Evolutionary conservation across 2,329 filamentous ascomycete genomes (phyloP).

Genomic region (Beauveria pseudobassiana): DNA sequence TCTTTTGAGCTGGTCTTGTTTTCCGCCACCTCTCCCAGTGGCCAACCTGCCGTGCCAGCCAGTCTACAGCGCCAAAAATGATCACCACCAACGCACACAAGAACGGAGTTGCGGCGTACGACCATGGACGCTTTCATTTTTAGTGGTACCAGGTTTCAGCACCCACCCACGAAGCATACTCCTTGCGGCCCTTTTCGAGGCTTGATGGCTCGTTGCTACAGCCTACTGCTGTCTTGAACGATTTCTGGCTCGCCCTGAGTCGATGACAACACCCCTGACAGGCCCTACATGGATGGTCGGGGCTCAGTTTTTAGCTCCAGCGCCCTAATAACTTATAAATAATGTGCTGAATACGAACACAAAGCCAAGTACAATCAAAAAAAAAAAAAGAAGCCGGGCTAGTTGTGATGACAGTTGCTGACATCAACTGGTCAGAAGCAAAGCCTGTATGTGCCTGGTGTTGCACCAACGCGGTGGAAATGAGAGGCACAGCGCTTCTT

Average conservation of each 20-base stretch:
- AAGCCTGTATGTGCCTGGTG: not conserved
- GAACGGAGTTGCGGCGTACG: not conserved
- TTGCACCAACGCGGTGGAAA: not conserved
- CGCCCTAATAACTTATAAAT: not conserved
- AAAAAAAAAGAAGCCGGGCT: not conserved
- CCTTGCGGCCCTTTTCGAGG: not conserved
- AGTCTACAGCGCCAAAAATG: not conserved
- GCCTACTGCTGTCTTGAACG: not conserved
- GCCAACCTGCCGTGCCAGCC: not conserved
- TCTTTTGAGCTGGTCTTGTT: not conserved
- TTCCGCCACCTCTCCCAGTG: not conserved
- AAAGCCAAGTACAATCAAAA: not conserved
- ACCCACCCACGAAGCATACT: not conserved
- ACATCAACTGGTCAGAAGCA: not conserved
- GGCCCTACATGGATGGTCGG: not conserved
- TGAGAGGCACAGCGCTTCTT: slow-evolving; percentile 1
- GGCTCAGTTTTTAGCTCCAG: not conserved
- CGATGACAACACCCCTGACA: not conserved
- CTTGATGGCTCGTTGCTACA: too few species aligned
- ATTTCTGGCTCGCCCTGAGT: not conserved
- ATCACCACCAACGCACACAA: slow-evolving; percentile 7
- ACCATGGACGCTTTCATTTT: not conserved
- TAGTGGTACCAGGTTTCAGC: not conserved
- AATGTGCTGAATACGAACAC: slow-evolving; percentile 1
- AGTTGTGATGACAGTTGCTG: not conserved